Evolutionary conservation across 768 basidiomycete genomes (phyloP).

Genomic region (Paxillus rubicundulus): DNA sequence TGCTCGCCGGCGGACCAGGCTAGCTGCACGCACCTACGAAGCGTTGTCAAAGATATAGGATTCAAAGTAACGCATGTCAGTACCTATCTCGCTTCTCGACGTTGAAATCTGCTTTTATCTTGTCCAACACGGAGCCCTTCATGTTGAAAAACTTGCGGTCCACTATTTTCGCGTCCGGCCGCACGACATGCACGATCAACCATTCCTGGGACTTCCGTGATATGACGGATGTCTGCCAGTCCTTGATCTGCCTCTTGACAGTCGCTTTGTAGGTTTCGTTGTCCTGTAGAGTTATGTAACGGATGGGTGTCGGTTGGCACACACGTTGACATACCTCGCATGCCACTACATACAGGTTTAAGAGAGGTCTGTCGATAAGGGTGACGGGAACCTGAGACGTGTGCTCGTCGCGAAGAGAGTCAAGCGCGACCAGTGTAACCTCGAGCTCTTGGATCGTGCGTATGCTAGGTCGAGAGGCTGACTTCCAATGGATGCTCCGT

Average conservation of each 20-base stretch:
- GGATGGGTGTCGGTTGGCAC: constrained; percentile 5
- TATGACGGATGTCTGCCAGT: constrained; percentile 75
- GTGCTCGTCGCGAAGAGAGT: constrained; percentile 67
- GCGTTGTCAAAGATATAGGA: constrained; percentile 12
- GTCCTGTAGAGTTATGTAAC: constrained; percentile 39
- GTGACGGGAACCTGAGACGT: constrained; percentile 74
- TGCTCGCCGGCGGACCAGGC: constrained; percentile 70
- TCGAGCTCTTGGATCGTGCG: constrained; percentile 90
- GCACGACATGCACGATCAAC: constrained; percentile 84
- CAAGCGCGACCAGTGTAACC: constrained; percentile 67
- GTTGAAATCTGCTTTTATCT: constrained; percentile 91
- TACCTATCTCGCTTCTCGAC: constrained; percentile 80
- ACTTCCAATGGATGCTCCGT: constrained; percentile 92
- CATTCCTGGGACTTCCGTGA: constrained; percentile 87
- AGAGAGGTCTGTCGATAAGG: constrained; percentile 79
- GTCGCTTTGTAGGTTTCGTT: constrained; percentile 72
- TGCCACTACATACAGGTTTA: constrained; percentile 81
- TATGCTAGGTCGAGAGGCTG: constrained; percentile 62
- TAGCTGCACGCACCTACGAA: constrained; percentile 73
- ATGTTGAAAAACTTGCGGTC: constrained; percentile 77
- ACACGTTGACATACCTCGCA: constrained; percentile 70
- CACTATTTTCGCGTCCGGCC: constrained; percentile 60
- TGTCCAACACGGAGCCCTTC: constrained; percentile 83
- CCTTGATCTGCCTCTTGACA: constrained; percentile 84
- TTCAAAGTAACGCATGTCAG: constrained; percentile 2